A percentile compares a stretch with the other conserved stretches of the same genome.
Evolutionary conservation across 371 early-diverging fungal species (phyloP).

Genomic region (Actinomucor elegans): DNA sequence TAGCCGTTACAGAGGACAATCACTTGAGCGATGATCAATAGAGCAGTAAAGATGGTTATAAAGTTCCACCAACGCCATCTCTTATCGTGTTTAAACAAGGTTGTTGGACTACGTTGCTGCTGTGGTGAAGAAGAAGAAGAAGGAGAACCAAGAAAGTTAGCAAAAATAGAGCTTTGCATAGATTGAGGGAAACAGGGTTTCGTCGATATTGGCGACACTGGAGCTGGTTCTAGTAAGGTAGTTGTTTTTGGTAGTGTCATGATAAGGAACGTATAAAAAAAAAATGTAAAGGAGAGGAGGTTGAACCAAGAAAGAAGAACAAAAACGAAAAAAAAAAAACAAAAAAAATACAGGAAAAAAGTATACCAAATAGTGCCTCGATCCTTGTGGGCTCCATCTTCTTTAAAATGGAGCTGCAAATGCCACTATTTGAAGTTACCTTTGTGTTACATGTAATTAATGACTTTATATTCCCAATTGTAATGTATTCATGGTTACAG

Average conservation of each 20-base stretch:
- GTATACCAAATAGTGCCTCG: conserved; percentile 3
- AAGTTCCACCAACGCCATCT: conserved; percentile 62
- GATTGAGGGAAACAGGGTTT: no score
- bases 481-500: no score
- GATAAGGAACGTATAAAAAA: not conserved
- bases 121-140: not conserved
- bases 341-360: not conserved
- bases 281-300: not conserved
- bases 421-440: not conserved
- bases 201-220: not conserved
- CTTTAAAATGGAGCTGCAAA: conserved; percentile 6
- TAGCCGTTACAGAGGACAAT: conserved; percentile 40
- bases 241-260: not conserved
- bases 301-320: not conserved
- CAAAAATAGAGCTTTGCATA: no score
- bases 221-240: not conserved
- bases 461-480: no score
- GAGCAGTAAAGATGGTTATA: conserved; percentile 32
- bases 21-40: conserved; percentile 40
- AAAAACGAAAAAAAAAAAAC: not conserved
- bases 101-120: not conserved
- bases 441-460: conserved; percentile 2
- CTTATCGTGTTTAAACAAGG: conserved; percentile 18
- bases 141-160: no score
- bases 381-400: not conserved